Percentiles rank a stretch among this genome's conserved stretches.
Evolutionary conservation across 2,329 filamentous ascomycete genomes (phyloP).

Genomic region (Stromatinia cepivora): DNA sequence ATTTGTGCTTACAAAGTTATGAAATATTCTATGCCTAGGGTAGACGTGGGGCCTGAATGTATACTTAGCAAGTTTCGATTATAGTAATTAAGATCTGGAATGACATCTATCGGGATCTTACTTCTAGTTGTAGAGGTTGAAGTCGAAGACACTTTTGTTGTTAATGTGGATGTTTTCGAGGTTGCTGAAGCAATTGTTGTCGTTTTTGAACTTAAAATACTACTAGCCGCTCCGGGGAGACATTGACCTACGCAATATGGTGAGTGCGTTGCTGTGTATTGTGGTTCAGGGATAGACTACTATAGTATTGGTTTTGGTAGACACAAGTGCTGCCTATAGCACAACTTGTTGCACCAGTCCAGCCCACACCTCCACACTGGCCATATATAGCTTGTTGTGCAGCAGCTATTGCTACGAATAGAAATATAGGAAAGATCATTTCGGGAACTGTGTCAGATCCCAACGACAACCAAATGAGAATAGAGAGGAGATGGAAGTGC

Average conservation of each 20-base stretch:
- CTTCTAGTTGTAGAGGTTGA: neutral
- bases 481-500: too few relatives aligned
- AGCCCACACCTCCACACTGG: conserved; percentile 33
- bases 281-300: neutral
- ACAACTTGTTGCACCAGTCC: conserved; percentile 29
- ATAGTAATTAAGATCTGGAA: too few relatives aligned
- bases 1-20: conserved; percentile 5
- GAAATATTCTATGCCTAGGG: conserved; percentile 1
- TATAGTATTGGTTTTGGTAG: conserved; percentile 26
- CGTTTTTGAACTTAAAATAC: neutral
- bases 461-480: neutral
- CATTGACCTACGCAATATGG: neutral
- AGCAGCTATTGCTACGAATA: neutral
- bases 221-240: neutral
- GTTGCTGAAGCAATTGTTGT: neutral
- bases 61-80: neutral
- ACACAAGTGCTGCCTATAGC: conserved; percentile 26
- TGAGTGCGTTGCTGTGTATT: neutral
- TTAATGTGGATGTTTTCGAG: conserved; percentile 1
- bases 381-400: conserved; percentile 24
- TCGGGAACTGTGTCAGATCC: neutral
- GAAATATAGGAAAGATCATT: neutral
- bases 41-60: neutral
- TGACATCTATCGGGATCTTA: neutral
- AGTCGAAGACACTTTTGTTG: conserved; percentile 1